Conservation (phyloP, 805 yeast genomes). For the Spathaspora arborariae region DNA sequence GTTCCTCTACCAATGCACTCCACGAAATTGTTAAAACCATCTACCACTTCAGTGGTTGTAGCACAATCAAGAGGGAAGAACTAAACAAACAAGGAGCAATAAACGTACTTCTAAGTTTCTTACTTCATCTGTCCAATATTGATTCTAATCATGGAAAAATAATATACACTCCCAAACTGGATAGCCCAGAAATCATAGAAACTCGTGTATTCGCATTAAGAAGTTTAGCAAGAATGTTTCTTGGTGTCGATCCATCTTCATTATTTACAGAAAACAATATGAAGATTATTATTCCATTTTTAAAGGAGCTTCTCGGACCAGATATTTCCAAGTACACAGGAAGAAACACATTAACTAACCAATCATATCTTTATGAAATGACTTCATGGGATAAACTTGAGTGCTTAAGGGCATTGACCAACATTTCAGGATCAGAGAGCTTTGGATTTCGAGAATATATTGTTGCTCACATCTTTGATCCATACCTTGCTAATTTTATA, state of each 20-base stretch:
- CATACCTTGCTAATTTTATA: slow-evolving; percentile 39
- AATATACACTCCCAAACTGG: slow-evolving; percentile 17
- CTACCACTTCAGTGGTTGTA: slow-evolving; percentile 25
- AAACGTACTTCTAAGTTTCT: slow-evolving; percentile 33
- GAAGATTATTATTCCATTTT: slow-evolving; percentile 44
- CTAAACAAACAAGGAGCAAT: slow-evolving; percentile 46
- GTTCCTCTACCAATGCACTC: slow-evolving; percentile 10
- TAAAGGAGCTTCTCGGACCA: slow-evolving; percentile 44
- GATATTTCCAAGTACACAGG: slow-evolving; percentile 20
- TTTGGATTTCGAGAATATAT: slow-evolving; percentile 36
- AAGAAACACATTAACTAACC: slow-evolving; percentile 3
- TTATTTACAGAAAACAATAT: slow-evolving; percentile 39
- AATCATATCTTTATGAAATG: slow-evolving; percentile 25
- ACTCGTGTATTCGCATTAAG: slow-evolving; percentile 32
- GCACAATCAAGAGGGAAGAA: slow-evolving; percentile 23
- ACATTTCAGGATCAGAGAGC: slow-evolving; percentile 49
- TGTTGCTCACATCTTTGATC: slow-evolving; percentile 45
- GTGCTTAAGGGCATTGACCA: slow-evolving; percentile 63
- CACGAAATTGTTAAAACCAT: slow-evolving; percentile 31
- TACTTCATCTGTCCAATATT: slow-evolving; percentile 27
- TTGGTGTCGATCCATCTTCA: slow-evolving; percentile 39
- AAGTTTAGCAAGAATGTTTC: slow-evolving; percentile 42
- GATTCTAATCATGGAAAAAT: slow-evolving; percentile 7
- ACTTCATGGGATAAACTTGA: slow-evolving; percentile 47
- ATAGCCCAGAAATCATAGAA: slow-evolving; percentile 14